These are phyloP conservation scores for Funneliformis mosseae DNA, from an alignment of 192 early-diverging fungal genomes.

Conservation along the genomic window DNA sequence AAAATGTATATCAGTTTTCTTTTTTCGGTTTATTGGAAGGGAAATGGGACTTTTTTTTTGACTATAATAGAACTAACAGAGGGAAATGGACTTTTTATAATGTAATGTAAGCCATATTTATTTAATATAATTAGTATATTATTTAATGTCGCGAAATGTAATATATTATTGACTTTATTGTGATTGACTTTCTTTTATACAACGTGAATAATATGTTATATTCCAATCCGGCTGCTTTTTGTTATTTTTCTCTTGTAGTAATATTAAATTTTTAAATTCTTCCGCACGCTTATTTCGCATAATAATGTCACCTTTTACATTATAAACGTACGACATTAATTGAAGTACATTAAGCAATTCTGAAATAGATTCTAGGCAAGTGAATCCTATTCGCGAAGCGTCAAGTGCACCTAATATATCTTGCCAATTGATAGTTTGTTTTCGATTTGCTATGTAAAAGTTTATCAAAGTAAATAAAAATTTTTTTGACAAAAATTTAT, in stretches of 20 bases:
- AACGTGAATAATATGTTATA: constrained; percentile 17
- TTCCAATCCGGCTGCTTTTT: constrained; percentile 19
- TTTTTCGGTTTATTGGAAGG: no score
- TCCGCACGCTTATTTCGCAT: background rate
- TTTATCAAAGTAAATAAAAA: background rate
- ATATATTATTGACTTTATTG: no score
- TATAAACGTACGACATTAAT: constrained; percentile 25
- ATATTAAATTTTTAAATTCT: background rate
- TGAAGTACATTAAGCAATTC: constrained; percentile 29
- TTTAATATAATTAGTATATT: no score
- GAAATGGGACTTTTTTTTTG: no score
- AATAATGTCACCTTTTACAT: background rate
- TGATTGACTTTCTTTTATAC: background rate
- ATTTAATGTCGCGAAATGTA: no score
- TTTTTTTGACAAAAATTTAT: background rate
- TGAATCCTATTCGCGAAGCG: constrained; percentile 8
- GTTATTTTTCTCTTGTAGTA: background rate
- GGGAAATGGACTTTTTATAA: no score
- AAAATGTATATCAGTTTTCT: no score
- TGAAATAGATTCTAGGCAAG: constrained; percentile 12
- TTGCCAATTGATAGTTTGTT: background rate
- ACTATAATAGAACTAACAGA: no score
- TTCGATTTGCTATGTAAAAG: constrained; percentile 2
- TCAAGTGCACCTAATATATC: constrained; percentile 6
- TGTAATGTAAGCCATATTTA: no score